Evolutionary conservation across 2,329 filamentous ascomycete genomes (phyloP).

Genomic region (Arthrobotrys sphaeroides): DNA sequence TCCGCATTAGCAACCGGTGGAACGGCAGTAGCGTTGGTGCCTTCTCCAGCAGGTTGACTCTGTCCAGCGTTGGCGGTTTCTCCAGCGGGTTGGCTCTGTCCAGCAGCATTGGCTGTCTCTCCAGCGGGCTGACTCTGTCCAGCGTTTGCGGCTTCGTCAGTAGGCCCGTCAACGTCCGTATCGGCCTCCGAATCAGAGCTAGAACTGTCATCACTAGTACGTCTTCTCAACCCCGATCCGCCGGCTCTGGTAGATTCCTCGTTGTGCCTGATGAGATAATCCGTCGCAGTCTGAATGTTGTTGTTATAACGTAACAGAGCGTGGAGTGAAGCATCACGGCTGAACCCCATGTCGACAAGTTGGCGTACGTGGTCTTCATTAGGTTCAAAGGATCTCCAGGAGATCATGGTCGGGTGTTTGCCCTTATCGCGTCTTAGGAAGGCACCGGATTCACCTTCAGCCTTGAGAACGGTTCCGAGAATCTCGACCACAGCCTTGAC

Average conservation of each 20-base stretch:
- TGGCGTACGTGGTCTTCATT: slow-evolving; percentile 57
- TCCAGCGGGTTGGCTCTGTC: no score
- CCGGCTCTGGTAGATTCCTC: slow-evolving; percentile 54
- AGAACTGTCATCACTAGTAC: slow-evolving; percentile 52
- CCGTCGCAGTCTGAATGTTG: slow-evolving; percentile 55
- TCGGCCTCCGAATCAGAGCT: slow-evolving; percentile 57
- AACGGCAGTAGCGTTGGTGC: slow-evolving; percentile 13
- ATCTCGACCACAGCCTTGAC: slow-evolving; percentile 84
- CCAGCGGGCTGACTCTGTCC: slow-evolving; percentile 35
- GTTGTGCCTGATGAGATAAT: slow-evolving; percentile 55
- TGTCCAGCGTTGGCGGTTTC: slow-evolving; percentile 56
- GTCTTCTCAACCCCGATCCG: slow-evolving; percentile 40
- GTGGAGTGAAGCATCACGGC: slow-evolving; percentile 53
- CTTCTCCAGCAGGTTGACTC: slow-evolving; percentile 10
- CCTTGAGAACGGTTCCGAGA: slow-evolving; percentile 77
- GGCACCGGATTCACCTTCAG: slow-evolving; percentile 77
- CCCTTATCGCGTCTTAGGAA: slow-evolving; percentile 64
- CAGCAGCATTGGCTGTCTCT: no score
- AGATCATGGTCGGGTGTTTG: slow-evolving; percentile 54
- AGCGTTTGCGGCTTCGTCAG: slow-evolving; percentile 55
- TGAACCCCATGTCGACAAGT: slow-evolving; percentile 58
- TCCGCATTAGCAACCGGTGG: neutral
- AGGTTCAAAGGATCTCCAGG: slow-evolving; percentile 58
- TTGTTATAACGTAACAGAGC: slow-evolving; percentile 56
- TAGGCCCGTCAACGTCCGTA: slow-evolving; percentile 56